Base-by-base conservation (phyloP, 2,329 filamentous ascomycete species). In the Gaeumannomyces tritici region DNA sequence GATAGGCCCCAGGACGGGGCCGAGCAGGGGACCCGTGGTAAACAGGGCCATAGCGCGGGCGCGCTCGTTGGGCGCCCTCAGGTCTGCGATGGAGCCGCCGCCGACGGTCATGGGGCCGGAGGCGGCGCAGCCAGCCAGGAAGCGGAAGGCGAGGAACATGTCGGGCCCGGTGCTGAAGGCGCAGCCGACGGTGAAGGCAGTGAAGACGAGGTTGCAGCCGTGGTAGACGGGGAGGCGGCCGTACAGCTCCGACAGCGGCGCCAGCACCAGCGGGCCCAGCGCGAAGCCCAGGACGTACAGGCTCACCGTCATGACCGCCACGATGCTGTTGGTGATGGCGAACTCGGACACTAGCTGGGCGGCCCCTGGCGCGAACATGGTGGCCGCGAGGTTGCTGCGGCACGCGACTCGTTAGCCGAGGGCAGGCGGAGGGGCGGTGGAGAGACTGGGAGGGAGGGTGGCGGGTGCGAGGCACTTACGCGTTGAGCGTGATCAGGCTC, bases 141-240 rank as follows among this genome's bases (percentile, higher is more conserved):
- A 56, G 8, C 67, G 67, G 54, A 69, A 67, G 15, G 59, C 66
- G 33, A 66, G 65, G 31, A 69, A 77, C 54, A 80, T 73, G 24
- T 71, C 70, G 59, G 89, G 75, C 7, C 70, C 73, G 1, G 82
- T 81, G 0, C 85, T 78, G 4, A 89, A 74, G 1, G 85, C 88
- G 63, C 86, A 88, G 0, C 83, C 87, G 65, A 90, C 80, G 57
- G 83, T 83, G 75, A 85, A 89, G 1, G 82, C 69, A 63, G 84
- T 79, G 70, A 89, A 90, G 63, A 85, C 77, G 7, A 79, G 69
- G 65, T 86, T 89, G 13, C 55, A 74, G 35, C 69, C 54, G 64
- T 76, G 72, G 65, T 79, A 79, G 33, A 86, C 70, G 24, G 75
- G 68, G 8, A 77, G 28, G 18, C 35, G 31, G 11, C 73, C 3